Conservation (phyloP, 805 yeast species). For the Metschnikowia lunata region DNA sequence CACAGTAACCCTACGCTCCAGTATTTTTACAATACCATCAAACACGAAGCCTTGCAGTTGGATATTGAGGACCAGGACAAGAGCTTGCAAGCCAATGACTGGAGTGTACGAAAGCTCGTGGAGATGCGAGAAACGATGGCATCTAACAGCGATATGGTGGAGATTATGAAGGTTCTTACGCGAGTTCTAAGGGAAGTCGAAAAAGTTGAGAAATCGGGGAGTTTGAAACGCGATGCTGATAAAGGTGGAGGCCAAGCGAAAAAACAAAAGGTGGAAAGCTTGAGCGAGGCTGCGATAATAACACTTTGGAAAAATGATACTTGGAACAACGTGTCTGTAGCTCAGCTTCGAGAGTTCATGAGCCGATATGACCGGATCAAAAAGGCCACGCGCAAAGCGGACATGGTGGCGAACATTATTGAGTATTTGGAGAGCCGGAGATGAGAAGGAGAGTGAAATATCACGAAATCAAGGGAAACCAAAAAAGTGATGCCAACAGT, state of each 20-base stretch:
- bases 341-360: slow-evolving; percentile 40
- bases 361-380: slow-evolving; percentile 30
- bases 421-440: slow-evolving; percentile 24
- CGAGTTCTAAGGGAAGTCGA: slow-evolving; percentile 7
- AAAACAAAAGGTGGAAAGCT: slow-evolving; percentile 4
- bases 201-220: slow-evolving; percentile 1
- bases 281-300: slow-evolving; percentile 35
- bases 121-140: slow-evolving; percentile 5
- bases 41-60: slow-evolving; percentile 61
- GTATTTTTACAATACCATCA: slow-evolving; percentile 60
- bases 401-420: slow-evolving; percentile 38
- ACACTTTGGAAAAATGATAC: slow-evolving; percentile 38
- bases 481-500: no score
- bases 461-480: background rate
- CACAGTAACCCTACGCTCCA: slow-evolving; percentile 64
- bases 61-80: slow-evolving; percentile 24
- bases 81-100: slow-evolving; percentile 13
- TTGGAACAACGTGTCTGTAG: slow-evolving; percentile 36
- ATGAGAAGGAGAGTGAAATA: background rate
- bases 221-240: slow-evolving; percentile 10
- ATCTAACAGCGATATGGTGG: slow-evolving; percentile 1
- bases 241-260: slow-evolving; percentile 6
- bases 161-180: slow-evolving; percentile 5
- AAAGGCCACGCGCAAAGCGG: slow-evolving; percentile 38
- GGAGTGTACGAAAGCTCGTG: slow-evolving; percentile 10